Evolutionary conservation across 2,329 filamentous ascomycete species (phyloP), one percentile per base, ranked within the genome.

Genomic region (Colletotrichum sp.): DNA sequence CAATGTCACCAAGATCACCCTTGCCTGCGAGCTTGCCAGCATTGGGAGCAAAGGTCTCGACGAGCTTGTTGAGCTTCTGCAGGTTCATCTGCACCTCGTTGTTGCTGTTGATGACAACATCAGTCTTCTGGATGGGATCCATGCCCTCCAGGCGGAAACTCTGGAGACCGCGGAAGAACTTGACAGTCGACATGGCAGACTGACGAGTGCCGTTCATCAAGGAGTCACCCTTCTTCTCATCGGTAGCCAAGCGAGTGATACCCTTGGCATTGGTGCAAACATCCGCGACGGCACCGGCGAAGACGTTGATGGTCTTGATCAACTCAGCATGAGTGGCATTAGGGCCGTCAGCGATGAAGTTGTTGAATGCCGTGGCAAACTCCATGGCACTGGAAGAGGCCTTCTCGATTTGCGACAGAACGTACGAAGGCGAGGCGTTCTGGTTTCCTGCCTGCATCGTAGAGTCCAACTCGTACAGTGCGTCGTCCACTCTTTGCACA

Each of bases 361-460:
- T 98, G 88, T 98, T 99, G 89, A 98, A 99, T 0, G 97, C 94
- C 0, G 96, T 98, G 2, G 96, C 97, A 85, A 99, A 99, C 83
- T 99, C 97, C 85, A 97, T 98, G 15, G 97, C 95, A 78, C 93
- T 98, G 12, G 96, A 93, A 9, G 96, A 97, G 1, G 97, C 96
- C 88, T 98, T 99, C 83, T 99, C 97, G 74, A 98, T 96, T 84
- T 98, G 96, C 3, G 96, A 98, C 66, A 99, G 89, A 15, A 99
- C 96, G 82, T 97, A 98, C 2, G 96, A 92, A 16, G 97, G 96
- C 55, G 96, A 98, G 1, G 97, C 97, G 81, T 97, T 99, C 86
- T 98, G 97, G 87, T 99, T 99, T 84, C 97, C 97, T 55, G 96
- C 97, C 84, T 98, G 96, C 96, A 98, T 98, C 25, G 94, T 94